Percentiles rank a stretch among this genome's conserved stretches.
Evolutionary conservation across 2,329 filamentous ascomycete species (phyloP).

Genomic region (Neoascochyta sp.): DNA sequence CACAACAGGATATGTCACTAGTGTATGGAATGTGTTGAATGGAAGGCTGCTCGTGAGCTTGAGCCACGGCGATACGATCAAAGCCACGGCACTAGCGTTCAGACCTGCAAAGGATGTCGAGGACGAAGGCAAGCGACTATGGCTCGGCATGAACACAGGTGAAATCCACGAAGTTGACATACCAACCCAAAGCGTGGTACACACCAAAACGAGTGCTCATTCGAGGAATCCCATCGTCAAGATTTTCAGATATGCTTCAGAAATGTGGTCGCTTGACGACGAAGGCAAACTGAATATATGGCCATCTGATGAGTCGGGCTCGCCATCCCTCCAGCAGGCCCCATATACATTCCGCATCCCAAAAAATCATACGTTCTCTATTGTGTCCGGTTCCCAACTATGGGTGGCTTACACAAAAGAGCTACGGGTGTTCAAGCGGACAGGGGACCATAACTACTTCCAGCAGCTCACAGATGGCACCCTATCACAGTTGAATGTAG

Average conservation of each 20-base stretch:
- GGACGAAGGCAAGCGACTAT: slow-evolving; percentile 76
- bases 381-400: slow-evolving; percentile 77
- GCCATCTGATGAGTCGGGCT: slow-evolving; percentile 71
- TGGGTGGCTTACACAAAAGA: slow-evolving; percentile 90
- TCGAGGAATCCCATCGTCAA: slow-evolving; percentile 74
- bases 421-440: slow-evolving; percentile 77
- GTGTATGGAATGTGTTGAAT: slow-evolving; percentile 80
- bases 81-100: slow-evolving; percentile 76
- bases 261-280: slow-evolving; percentile 93
- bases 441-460: slow-evolving; percentile 61
- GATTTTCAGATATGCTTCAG: slow-evolving; percentile 80
- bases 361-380: slow-evolving; percentile 80
- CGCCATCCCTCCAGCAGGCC: slow-evolving; percentile 69
- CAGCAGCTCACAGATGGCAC: slow-evolving; percentile 74
- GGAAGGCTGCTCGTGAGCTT: slow-evolving; percentile 79
- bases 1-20: slow-evolving; percentile 79
- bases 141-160: slow-evolving; percentile 85
- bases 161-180: slow-evolving; percentile 90
- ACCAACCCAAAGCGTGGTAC: slow-evolving; percentile 64
- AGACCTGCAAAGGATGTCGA: slow-evolving; percentile 75
- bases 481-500: slow-evolving; percentile 66
- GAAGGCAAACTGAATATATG: slow-evolving; percentile 82
- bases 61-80: slow-evolving; percentile 79
- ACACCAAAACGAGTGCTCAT: slow-evolving; percentile 68
- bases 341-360: slow-evolving; percentile 76